Percentiles rank a stretch among this genome's conserved stretches.
phyloP scores from a whole-genome alignment of 495 filamentous ascomycete genomes.

The Penicillium macrosclerotiorum region DNA sequence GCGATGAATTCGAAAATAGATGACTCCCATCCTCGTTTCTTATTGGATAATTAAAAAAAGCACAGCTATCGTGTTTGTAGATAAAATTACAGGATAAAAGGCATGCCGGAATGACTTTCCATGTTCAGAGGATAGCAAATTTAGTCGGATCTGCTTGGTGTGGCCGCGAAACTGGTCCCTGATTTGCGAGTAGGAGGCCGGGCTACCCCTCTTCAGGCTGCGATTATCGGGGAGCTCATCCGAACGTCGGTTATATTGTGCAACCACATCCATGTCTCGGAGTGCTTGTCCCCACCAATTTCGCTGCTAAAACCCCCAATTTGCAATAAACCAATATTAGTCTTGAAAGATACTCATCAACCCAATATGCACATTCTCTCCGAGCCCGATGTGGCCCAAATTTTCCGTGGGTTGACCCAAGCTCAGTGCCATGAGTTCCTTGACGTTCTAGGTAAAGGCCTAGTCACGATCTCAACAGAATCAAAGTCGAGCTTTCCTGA shows the following conservation, averaged over 20 bases:
- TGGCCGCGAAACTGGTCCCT: not conserved
- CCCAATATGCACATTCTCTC: slow-evolving; percentile 45
- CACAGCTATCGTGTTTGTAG: not conserved
- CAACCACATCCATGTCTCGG: too few species aligned
- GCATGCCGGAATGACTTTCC: slow-evolving; percentile 4
- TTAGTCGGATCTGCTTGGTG: not conserved
- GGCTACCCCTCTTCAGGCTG: not conserved
- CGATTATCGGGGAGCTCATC: slow-evolving; percentile 5
- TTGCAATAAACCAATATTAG: too few species aligned
- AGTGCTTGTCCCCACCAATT: too few species aligned
- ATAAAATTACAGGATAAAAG: not conserved
- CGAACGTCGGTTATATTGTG: not conserved
- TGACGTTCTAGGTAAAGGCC: slow-evolving; percentile 24
- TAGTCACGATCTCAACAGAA: slow-evolving; percentile 32
- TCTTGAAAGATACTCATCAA: not conserved
- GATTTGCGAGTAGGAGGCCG: not conserved
- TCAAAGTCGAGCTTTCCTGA: slow-evolving; percentile 15
- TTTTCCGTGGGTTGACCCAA: slow-evolving; percentile 35
- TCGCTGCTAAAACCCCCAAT: too few species aligned
- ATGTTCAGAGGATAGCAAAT: not conserved
- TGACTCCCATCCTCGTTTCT: not conserved
- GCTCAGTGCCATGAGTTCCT: slow-evolving; percentile 37
- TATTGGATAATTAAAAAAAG: too few species aligned
- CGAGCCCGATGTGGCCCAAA: slow-evolving; percentile 34
- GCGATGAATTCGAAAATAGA: slow-evolving; percentile 15